Conservation (phyloP, 768 basidiomycete genomes). For the Stropharia rugosoannulata region DNA sequence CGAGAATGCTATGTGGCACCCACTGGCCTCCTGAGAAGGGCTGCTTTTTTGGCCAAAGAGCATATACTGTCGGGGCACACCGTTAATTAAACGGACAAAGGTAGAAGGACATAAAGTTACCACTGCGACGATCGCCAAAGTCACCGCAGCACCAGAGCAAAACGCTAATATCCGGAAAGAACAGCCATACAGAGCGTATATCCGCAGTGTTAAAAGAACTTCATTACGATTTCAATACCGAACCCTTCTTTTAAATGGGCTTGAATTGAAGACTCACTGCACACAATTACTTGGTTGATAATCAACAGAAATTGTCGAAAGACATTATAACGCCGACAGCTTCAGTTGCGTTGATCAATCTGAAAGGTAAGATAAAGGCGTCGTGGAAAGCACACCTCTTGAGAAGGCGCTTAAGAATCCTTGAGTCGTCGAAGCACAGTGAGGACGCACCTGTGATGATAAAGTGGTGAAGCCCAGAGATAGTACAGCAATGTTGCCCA, state of each 20-base stretch:
- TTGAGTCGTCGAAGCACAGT: not conserved
- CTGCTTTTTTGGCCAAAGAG: constrained; percentile 37
- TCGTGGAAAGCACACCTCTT: constrained; percentile 7
- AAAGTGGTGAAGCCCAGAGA: constrained; percentile 29
- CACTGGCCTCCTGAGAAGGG: constrained; percentile 20
- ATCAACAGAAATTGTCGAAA: constrained; percentile 43
- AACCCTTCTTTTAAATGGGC: not conserved
- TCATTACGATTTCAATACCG: not conserved
- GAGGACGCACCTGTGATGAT: constrained; percentile 18
- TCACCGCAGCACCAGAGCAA: constrained; percentile 29
- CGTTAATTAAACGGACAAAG: not conserved
- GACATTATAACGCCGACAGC: constrained; percentile 37
- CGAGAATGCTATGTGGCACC: constrained; percentile 35
- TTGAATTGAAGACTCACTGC: constrained; percentile 31
- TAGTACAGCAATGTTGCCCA: constrained; percentile 34
- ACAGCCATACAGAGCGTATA: constrained; percentile 48
- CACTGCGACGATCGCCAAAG: constrained; percentile 28
- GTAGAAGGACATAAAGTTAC: constrained; percentile 24
- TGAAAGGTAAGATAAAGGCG: not conserved
- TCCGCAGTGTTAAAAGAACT: constrained; percentile 47
- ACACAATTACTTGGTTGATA: constrained; percentile 43
- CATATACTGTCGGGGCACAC: constrained; percentile 33
- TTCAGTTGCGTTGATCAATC: constrained; percentile 13
- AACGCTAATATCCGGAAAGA: constrained; percentile 34
- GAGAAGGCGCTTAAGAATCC: constrained; percentile 11